Evolutionary conservation across 257 asterid species (phyloP).

Genomic region (Jacaranda copaia): DNA sequence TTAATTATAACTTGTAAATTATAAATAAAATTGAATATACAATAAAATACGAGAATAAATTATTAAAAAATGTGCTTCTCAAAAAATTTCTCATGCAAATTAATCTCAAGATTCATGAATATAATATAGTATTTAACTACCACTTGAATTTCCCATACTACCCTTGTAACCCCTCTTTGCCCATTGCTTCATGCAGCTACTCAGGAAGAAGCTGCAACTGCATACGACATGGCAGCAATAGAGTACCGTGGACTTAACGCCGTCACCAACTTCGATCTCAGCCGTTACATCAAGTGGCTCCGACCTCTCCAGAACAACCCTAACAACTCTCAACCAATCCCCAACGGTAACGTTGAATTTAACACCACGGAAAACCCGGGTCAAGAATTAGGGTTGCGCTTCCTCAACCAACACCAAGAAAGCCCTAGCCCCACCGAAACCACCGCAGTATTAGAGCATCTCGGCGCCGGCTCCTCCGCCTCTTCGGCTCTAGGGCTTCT

Average conservation of each 20-base stretch:
- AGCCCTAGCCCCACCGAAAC: slow-evolving; percentile 35
- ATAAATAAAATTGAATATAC: too few species aligned
- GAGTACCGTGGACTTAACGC: slow-evolving; percentile 84
- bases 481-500: slow-evolving; percentile 63
- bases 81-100: slow-evolving; percentile 55
- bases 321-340: slow-evolving; percentile 27
- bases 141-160: slow-evolving; percentile 21
- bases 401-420: slow-evolving; percentile 42
- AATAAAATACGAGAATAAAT: too few species aligned
- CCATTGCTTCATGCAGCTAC: slow-evolving; percentile 55
- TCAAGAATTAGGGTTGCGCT: slow-evolving; percentile 39
- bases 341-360: slow-evolving; percentile 32
- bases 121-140: background rate
- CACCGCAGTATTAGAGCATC: slow-evolving; percentile 4
- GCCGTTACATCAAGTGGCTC: slow-evolving; percentile 67
- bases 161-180: background rate
- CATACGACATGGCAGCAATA: slow-evolving; percentile 86
- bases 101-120: background rate
- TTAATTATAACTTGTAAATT: too few species aligned
- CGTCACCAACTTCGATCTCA: slow-evolving; percentile 77
- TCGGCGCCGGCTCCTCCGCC: slow-evolving; percentile 28
- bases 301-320: slow-evolving; percentile 45
- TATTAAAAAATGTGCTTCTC: background rate
- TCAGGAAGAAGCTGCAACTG: slow-evolving; percentile 89
- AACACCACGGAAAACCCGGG: slow-evolving; percentile 38